Evolutionary conservation across 2,329 filamentous ascomycete species (phyloP).

Genomic region (Colletotrichum shisoi): DNA sequence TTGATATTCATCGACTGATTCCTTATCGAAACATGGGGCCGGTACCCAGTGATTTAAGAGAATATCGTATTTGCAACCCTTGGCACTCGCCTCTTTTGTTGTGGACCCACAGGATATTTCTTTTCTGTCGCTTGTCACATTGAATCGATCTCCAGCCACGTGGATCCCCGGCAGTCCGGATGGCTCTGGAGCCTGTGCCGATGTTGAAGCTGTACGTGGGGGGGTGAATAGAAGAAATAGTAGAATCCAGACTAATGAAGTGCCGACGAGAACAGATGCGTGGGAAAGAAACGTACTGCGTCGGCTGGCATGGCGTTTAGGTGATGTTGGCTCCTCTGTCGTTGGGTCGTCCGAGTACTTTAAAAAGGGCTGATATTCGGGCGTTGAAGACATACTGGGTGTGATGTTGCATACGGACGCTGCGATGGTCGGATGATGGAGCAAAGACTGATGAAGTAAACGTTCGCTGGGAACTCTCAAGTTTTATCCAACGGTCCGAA

Average conservation of each 20-base stretch:
- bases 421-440: slow-evolving; percentile 14
- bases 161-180: slow-evolving; percentile 5
- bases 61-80: slow-evolving; percentile 43
- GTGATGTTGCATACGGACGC: slow-evolving; percentile 22
- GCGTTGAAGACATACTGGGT: slow-evolving; percentile 35
- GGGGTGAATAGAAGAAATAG: slow-evolving; percentile 37
- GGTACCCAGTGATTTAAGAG: slow-evolving; percentile 44
- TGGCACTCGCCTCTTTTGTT: slow-evolving; percentile 36
- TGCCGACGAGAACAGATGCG: slow-evolving; percentile 39
- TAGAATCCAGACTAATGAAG: slow-evolving; percentile 42
- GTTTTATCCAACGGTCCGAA: slow-evolving; percentile 22
- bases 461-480: not conserved
- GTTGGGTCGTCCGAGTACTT: slow-evolving; percentile 39
- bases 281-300: slow-evolving; percentile 37
- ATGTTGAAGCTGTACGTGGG: slow-evolving; percentile 1
- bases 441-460: fast-evolving
- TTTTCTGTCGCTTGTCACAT: slow-evolving; percentile 39
- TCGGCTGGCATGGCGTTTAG: slow-evolving; percentile 10
- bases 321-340: slow-evolving; percentile 33
- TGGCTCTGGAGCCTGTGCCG: not conserved
- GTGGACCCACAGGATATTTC: slow-evolving; percentile 41
- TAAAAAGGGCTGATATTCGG: slow-evolving; percentile 40
- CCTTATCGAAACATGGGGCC: slow-evolving; percentile 40
- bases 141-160: slow-evolving; percentile 29
- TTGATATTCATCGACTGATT: slow-evolving; percentile 43